Conservation (phyloP, 441 rosid species). For the Adansonia gregorii region DNA sequence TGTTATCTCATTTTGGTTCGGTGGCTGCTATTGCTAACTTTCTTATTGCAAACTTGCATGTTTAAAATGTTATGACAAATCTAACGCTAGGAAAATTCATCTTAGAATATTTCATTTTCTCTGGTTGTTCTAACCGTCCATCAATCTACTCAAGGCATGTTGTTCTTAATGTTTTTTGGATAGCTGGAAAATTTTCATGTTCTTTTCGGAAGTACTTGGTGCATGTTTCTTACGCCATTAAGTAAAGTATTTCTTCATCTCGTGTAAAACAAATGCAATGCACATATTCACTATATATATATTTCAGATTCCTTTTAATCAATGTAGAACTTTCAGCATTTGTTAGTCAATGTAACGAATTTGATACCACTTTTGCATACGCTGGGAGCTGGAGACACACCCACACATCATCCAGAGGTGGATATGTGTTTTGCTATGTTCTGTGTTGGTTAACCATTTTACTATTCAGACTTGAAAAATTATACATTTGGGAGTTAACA, state of each 20-base stretch:
- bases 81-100: background rate
- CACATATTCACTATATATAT: background rate
- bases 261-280: slow-evolving; percentile 1
- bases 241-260: background rate
- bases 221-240: background rate
- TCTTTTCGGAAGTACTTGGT: background rate
- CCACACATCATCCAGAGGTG: background rate
- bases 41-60: background rate
- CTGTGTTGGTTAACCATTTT: slow-evolving; percentile 2
- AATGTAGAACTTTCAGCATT: background rate
- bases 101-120: background rate
- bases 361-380: background rate
- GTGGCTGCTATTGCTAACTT: background rate
- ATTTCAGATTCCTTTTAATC: background rate
- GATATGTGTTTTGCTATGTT: background rate
- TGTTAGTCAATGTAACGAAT: background rate
- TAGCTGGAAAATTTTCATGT: background rate
- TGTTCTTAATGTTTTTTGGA: background rate
- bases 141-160: background rate
- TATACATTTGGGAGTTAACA: slow-evolving; percentile 17
- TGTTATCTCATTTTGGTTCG: background rate
- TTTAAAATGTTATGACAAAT: background rate
- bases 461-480: background rate
- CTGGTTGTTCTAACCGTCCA: background rate
- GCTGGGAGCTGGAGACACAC: slow-evolving; percentile 13